Evolutionary conservation across 2,329 filamentous ascomycete species (phyloP), one percentile per base, ranked within the genome.

Genomic region (Gremmenia infestans): DNA sequence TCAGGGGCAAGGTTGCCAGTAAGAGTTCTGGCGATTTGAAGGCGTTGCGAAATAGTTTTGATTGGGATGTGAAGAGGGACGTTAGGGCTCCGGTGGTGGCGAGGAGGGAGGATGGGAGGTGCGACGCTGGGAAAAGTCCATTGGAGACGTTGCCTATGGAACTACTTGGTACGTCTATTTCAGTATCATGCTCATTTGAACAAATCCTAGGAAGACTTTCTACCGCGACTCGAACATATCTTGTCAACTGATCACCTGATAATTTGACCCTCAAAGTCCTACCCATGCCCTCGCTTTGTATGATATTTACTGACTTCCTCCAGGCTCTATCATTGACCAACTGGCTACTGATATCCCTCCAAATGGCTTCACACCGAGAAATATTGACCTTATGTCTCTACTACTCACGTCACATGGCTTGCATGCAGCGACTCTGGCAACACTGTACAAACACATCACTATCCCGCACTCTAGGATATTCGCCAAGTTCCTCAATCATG

Each of bases 401-500:
- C 78, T 93, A 39, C 73, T 91, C 60, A 84, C 87, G n/a, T 93
- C 88, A n/a, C 83, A 81, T 68, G 82, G 82, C 32, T 76, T 93
- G 57, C 86, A 93, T 68, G 80, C 81, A 25, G 86, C 86, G 19
- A 92, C 89, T 3, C 75, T 92, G 36, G 81, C 82, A 63, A 88
- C 88, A 6, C 79, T 94, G 49, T 93, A 93, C 74, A 81, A 83
- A 62, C 84, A 89, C 70, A 88, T 93, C 70, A 91, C 88, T 45
- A 87, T 93, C 63, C 89, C 89, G 5, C 89, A 92, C 76, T 93
- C 89, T 25, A 78, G 85, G 58, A 90, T 91, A 69, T 94, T 92
- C 74, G 85, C 85, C 68, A 93, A 93, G 72, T 90, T 91, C 64
- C 80, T 91, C 49, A 77, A 78, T 56, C 88, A 89, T 66, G 77